These are phyloP conservation scores for Pseudoturritis turrita DNA, from an alignment of 345 rosid species.

Conservation along the genomic window DNA sequence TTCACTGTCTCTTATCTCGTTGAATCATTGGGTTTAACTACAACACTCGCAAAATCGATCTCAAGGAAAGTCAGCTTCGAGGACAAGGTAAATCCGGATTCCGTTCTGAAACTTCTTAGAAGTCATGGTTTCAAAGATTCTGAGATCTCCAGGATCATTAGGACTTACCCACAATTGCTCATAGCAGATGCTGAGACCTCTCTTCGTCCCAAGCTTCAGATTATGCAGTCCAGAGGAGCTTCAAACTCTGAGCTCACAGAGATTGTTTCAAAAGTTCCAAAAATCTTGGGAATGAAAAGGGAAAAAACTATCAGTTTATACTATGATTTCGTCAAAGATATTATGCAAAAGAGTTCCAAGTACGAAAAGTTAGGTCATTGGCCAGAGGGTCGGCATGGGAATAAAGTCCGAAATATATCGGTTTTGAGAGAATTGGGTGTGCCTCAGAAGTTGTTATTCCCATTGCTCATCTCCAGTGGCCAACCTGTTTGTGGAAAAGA, in stretches of 20 bases:
- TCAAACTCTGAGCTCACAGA: conserved; percentile 13
- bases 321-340: conserved; percentile 13
- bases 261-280: conserved; percentile 13
- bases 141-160: conserved; percentile 25
- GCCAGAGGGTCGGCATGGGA: not conserved
- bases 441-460: conserved; percentile 11
- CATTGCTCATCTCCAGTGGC: not conserved
- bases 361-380: not conserved
- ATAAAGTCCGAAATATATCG: conserved; percentile 6
- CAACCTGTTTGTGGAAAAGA: not conserved
- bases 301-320: not conserved
- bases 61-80: conserved; percentile 16
- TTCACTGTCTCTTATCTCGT: conserved; percentile 27
- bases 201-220: conserved; percentile 32
- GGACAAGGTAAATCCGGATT: conserved; percentile 15
- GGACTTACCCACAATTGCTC: conserved; percentile 19
- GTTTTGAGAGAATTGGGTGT: conserved; percentile 26
- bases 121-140: conserved; percentile 28
- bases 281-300: conserved; percentile 2
- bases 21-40: conserved; percentile 28
- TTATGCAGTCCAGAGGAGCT: conserved; percentile 20
- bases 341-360: not conserved
- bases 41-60: conserved; percentile 3
- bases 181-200: conserved; percentile 1
- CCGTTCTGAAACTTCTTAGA: conserved; percentile 19